phyloP scores from a whole-genome alignment of 139 green algal genomes.

The Chlorella ohadii region DNA sequence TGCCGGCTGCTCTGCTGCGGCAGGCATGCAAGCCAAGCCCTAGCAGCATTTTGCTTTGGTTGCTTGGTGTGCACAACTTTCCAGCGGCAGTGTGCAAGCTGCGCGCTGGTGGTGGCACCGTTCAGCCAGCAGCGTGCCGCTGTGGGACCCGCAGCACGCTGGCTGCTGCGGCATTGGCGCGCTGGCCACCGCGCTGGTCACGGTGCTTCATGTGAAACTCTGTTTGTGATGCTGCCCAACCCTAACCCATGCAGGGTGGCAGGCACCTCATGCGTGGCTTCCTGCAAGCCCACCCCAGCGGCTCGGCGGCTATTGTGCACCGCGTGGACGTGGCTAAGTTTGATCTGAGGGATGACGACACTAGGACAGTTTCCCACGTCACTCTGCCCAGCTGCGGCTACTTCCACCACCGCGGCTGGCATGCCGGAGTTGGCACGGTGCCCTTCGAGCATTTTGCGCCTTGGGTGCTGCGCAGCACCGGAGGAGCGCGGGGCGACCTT shows the following conservation, averaged over 20 bases:
- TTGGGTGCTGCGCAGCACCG: not conserved
- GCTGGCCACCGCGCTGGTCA: too few relatives aligned
- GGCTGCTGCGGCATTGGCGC: too few relatives aligned
- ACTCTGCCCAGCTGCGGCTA: constrained; percentile 4
- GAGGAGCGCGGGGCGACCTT: too few relatives aligned
- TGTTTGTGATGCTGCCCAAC: too few relatives aligned
- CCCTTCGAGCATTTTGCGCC: not conserved
- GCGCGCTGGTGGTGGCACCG: too few relatives aligned
- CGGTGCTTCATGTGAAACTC: too few relatives aligned
- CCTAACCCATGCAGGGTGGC: constrained; percentile 9
- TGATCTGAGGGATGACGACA: not conserved
- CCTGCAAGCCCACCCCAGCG: constrained; percentile 44
- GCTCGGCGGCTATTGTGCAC: constrained; percentile 29
- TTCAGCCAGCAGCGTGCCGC: too few relatives aligned
- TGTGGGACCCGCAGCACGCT: too few relatives aligned
- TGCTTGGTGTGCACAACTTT: too few relatives aligned
- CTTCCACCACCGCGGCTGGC: not conserved
- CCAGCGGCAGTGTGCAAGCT: too few relatives aligned
- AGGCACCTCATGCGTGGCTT: constrained; percentile 6
- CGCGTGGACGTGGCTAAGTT: constrained; percentile 24
- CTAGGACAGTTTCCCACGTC: not conserved
- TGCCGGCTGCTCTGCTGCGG: not conserved
- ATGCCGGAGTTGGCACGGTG: not conserved
- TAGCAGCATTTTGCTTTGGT: too few relatives aligned
- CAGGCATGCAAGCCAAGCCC: too few relatives aligned